phyloP scores from a whole-genome alignment of 2,329 filamentous ascomycete species.

The Thermochaetoides dissita region DNA sequence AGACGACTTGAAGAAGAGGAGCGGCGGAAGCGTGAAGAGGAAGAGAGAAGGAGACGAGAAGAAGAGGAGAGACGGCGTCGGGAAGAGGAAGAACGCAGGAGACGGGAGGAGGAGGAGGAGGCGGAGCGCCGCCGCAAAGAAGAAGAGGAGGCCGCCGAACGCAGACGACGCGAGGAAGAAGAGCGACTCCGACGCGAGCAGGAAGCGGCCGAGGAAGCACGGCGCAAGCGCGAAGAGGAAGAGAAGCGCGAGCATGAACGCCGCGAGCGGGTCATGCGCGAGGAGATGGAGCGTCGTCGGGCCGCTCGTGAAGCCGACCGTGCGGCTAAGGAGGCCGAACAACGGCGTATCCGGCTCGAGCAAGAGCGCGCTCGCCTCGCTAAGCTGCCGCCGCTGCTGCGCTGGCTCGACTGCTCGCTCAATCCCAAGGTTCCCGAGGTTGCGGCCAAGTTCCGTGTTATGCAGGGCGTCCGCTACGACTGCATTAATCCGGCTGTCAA shows the following conservation, averaged over 20 bases:
- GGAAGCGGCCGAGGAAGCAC: conserved; percentile 22
- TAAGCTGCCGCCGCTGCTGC: conserved; percentile 45
- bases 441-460: conserved; percentile 39
- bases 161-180: conserved; percentile 22
- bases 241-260: conserved; percentile 37
- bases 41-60: conserved; percentile 22
- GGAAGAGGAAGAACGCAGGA: conserved; percentile 17
- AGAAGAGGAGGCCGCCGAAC: conserved; percentile 17
- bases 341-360: conserved; percentile 37
- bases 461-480: conserved; percentile 50
- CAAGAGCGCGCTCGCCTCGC: conserved; percentile 39
- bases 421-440: conserved; percentile 37
- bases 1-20: conserved; percentile 18
- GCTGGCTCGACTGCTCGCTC: conserved; percentile 41
- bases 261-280: conserved; percentile 35
- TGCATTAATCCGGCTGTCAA: conserved; percentile 42
- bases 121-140: conserved; percentile 6
- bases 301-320: conserved; percentile 27
- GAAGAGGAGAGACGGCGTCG: conserved; percentile 18
- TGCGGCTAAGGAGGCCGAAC: conserved; percentile 37
- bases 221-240: conserved; percentile 33
- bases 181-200: conserved; percentile 18
- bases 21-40: conserved; percentile 19
- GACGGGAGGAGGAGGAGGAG: conserved; percentile 18
- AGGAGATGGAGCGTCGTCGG: conserved; percentile 30